Base-by-base conservation (phyloP, 2,329 filamentous ascomycete genomes). In the Phaeoacremonium minimum region DNA sequence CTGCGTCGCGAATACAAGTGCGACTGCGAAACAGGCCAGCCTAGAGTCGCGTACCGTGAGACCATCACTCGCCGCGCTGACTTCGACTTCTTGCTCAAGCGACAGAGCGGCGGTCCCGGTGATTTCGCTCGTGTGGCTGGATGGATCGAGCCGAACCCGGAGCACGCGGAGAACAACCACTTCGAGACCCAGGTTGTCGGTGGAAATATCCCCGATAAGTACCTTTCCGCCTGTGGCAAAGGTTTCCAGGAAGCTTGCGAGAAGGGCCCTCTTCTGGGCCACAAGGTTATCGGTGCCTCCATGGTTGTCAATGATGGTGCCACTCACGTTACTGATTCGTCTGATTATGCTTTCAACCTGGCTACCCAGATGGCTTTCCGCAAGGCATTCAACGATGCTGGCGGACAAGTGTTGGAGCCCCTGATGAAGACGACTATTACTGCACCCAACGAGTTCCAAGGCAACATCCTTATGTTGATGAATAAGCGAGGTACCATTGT, bases 381-480 rank as follows among this genome's bases (percentile, higher is more conserved):
- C 50, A 95, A 96, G 67, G 85, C 88, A 14, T 97, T 98, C 69
- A 72, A 75, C 42, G 80, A 86, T 11, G 87, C 84, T 20, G 77
- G 81, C 35, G 90, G 91, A 4, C 78, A 87, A 52, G 83, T 98
- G 8, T 79, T 98, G 22, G 93, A 98, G 65, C 93, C 93, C 5
- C 68, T 98, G 37, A 98, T 98, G 93, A 97, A 96, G 76, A 96
- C 89, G 1, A 90, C 89, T 43, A 89, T 98, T 53, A 95, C 89
- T 19, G 90, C 93, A 1, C 93, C 93, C 32, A 88, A 86, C 55
- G 93, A 98, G 71, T 98, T 97, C 73, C 93, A 98, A 67, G 93
- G 93, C 57, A 90, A 88, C 58, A 85, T 98, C 47, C 87, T 97
- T 38, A 90, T 89, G 53, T 69, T 98, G 33, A 75, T 98, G 69